Base-by-base conservation (phyloP, 805 yeast species). In the Metschnikowia picachoensis region DNA sequence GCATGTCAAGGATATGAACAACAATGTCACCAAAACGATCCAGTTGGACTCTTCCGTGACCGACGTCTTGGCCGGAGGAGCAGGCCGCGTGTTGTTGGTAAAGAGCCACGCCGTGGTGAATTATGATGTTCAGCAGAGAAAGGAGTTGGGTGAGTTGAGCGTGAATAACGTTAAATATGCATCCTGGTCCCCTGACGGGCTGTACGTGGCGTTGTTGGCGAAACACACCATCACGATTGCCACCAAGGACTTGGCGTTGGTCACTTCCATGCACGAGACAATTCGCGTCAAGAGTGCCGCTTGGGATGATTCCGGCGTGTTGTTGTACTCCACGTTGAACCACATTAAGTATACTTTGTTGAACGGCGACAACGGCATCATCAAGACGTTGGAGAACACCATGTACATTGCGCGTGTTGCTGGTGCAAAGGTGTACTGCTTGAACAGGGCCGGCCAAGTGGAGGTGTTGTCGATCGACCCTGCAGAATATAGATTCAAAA, bases 241-340 rank as follows among this genome's bases (percentile, higher is more conserved):
- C 28, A 83, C 81, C 58, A 85, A 83, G 64, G 84, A 80, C 53
- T 76, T 92, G 57, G 90, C 88, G 62, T 69, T 82, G 47, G 74
- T 90, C 35, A 82, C 92, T 44, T 82, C 95, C 2, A 78, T 90
- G 80, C 97, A 90, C 64, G 99, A 94, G 73, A 92, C 98, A 3
- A 94, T 94, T 57, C 78, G 99, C 65, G 89, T 94, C 60, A 94
- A 94, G 73, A 83, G 95, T 70, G 97, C 97, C 39, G 88, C 96
- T 15, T 94, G 97, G 97, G 98, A 94, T 66, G 97, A 90, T 57
- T 74, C 87, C 40, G 92, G 92, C 43, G 96, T 95, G 30, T 77
- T 94, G 64, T 77, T 94, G 55, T 94, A 92, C 70, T 85, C 97
- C 16, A 94, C 99, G 8, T 76, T 94, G 66, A 92, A 92, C 70